A percentile compares a stretch with the other conserved stretches of the same genome.
Evolutionary conservation across 2,329 filamentous ascomycete genomes (phyloP).

Genomic region (Bipolaris sorokiniana): DNA sequence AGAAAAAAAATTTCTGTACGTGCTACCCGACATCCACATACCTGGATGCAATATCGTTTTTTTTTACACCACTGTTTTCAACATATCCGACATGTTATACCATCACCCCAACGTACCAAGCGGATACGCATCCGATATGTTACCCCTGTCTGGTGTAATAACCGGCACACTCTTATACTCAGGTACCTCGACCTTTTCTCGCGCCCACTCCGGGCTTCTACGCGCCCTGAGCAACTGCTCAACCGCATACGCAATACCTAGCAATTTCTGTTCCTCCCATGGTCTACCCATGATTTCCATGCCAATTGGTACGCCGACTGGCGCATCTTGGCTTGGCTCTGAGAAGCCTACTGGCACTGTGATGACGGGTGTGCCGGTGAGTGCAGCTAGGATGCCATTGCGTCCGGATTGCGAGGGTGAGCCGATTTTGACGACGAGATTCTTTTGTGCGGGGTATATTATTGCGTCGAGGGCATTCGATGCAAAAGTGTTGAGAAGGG

Average conservation of each 20-base stretch:
- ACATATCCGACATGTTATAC: neutral
- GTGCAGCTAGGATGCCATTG: conserved; percentile 63
- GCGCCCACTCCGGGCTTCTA: conserved; percentile 56
- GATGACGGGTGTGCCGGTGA: conserved; percentile 61
- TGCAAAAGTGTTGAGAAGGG: conserved; percentile 59
- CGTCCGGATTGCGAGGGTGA: conserved; percentile 64
- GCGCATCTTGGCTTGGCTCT: conserved; percentile 55
- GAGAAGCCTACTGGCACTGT: conserved; percentile 63
- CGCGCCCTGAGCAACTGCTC: conserved; percentile 56
- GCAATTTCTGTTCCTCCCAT: conserved; percentile 61
- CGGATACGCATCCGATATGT: conserved; percentile 57
- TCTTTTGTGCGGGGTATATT: conserved; percentile 69
- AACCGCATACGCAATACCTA: conserved; percentile 61
- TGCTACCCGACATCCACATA: too few relatives aligned
- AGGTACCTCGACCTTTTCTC: conserved; percentile 47
- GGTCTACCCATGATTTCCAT: conserved; percentile 67
- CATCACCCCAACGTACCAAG: conserved; percentile 49
- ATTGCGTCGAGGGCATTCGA: conserved; percentile 61
- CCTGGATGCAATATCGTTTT: too few relatives aligned
- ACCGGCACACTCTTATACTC: conserved; percentile 54
- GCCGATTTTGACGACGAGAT: conserved; percentile 66
- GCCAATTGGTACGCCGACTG: conserved; percentile 66
- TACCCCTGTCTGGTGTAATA: conserved; percentile 52
- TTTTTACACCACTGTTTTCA: too few relatives aligned
- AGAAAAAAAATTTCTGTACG: too few relatives aligned